Evolutionary conservation across 169 alveolate genomes (phyloP).

Genomic region (Plasmodium knowlesi): DNA sequence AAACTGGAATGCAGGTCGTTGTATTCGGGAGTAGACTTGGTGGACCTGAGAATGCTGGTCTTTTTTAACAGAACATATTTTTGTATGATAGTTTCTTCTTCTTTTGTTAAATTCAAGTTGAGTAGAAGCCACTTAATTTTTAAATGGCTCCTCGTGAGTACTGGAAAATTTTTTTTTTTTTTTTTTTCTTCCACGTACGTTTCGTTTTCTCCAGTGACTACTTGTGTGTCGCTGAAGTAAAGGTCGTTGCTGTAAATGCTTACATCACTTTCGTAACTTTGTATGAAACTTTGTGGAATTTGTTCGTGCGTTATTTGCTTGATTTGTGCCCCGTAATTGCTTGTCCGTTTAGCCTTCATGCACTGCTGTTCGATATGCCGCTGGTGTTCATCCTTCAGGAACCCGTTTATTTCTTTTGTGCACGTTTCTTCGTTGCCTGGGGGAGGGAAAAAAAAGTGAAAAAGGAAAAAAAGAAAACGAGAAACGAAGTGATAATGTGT

Average conservation of each 20-base stretch:
- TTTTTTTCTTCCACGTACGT: slow-evolving; percentile 1
- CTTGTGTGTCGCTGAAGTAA: slow-evolving; percentile 50
- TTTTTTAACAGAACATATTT: slow-evolving; percentile 54
- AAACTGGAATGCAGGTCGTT: neutral
- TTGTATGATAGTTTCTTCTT: slow-evolving; percentile 42
- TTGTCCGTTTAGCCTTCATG: neutral
- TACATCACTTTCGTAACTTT: slow-evolving; percentile 57
- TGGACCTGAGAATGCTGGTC: neutral
- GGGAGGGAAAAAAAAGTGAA: neutral
- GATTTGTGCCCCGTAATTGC: slow-evolving; percentile 8
- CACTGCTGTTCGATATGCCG: slow-evolving; percentile 12
- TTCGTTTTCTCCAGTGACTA: slow-evolving; percentile 17
- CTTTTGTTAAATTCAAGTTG: slow-evolving; percentile 61
- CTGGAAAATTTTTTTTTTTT: neutral
- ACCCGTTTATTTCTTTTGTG: slow-evolving; percentile 30
- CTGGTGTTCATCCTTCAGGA: slow-evolving; percentile 22
- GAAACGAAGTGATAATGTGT: neutral
- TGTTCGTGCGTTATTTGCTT: slow-evolving; percentile 9
- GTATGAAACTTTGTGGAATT: neutral
- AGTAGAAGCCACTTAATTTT: slow-evolving; percentile 66
- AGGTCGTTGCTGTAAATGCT: slow-evolving; percentile 62
- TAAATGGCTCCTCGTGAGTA: slow-evolving; percentile 38
- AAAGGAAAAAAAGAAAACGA: neutral
- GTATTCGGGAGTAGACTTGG: neutral
- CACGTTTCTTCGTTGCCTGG: slow-evolving; percentile 29